Evolutionary conservation across 495 filamentous ascomycete species (phyloP).

Genomic region (Aspergillus kassunensis): DNA sequence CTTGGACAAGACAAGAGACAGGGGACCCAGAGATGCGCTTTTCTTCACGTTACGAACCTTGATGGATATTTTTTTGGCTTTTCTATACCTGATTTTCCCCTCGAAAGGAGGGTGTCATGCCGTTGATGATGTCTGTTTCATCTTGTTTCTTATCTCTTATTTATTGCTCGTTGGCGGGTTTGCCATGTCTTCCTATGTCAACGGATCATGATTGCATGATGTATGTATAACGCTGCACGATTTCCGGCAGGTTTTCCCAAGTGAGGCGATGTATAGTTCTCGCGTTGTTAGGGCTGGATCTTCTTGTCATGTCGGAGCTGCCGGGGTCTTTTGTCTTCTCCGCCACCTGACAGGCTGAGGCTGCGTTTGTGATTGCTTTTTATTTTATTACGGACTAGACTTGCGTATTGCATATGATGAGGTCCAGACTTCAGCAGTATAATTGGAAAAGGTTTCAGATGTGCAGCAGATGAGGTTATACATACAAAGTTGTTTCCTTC

Average conservation of each 20-base stretch:
- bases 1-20: slow-evolving; percentile 8
- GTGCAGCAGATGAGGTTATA: neutral
- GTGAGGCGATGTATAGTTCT: slow-evolving; percentile 23
- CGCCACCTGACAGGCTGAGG: neutral
- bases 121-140: slow-evolving; percentile 14
- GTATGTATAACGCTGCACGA: slow-evolving; percentile 34
- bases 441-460: neutral
- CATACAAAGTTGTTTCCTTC: too few species aligned
- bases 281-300: slow-evolving; percentile 19
- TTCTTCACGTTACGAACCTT: slow-evolving; percentile 6
- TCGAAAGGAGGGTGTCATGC: slow-evolving; percentile 3
- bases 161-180: slow-evolving; percentile 7
- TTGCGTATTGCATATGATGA: slow-evolving; percentile 11
- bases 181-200: slow-evolving; percentile 23
- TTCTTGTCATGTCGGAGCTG: slow-evolving; percentile 7
- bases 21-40: neutral
- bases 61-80: slow-evolving; percentile 15
- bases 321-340: neutral
- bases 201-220: slow-evolving; percentile 39
- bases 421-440: slow-evolving; percentile 4
- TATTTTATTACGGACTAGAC: slow-evolving; percentile 11
- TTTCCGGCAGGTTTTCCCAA: slow-evolving; percentile 18
- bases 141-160: slow-evolving; percentile 11
- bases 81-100: neutral
- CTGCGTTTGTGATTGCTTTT: slow-evolving; percentile 7